Evolutionary conservation across 2,329 filamentous ascomycete species (phyloP), one percentile per base, ranked within the genome.

Genomic region (Hypoxylon sp.): DNA sequence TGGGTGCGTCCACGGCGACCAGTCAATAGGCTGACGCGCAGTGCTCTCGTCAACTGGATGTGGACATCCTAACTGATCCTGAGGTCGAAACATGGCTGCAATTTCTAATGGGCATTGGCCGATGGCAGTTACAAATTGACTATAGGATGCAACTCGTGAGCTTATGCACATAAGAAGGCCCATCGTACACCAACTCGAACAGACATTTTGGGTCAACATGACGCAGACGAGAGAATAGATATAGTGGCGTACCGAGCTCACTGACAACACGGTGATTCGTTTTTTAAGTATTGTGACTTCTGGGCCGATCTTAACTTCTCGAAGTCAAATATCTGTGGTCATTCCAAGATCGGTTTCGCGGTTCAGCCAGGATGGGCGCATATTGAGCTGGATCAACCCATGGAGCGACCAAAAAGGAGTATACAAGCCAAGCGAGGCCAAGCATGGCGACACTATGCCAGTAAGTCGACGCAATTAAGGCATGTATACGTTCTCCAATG

Each of bases 1-100:
- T 17, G 57, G 54, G 52, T 76, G 73, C 11, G 74, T 75, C 74
- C 74, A 76, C 5, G 74, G 74, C 9, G 74, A 75, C 71, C 70
- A 76, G 63, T 75, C 71, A 29, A 75, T 57, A 1, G 71, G 72
- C 19, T 66, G 26, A 2, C 63, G 31, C 14, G 70, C 58, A 5
- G 53, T 62, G 39, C n/a, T 68, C 31, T 63, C 71, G 50, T 75
- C 74, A 24, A 76, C 60, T 17, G 60, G 67, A 3, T 60, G 63
- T 24, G 73, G 66, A 17, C 74, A 76, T 54, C 66, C 67, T 35
- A 72, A 33, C 19, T 67, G 71, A 5, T 29, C 39, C 37, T 72
- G 65, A 9, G 63, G 51, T 39, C 64, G 69, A 14, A 74, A 50
- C 26, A 35, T 64, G 9, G 46, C 53, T n/a, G 73, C 71, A n/a